Evolutionary conservation across 805 yeast genomes (phyloP).

Genomic region (Metschnikowia borealis): DNA sequence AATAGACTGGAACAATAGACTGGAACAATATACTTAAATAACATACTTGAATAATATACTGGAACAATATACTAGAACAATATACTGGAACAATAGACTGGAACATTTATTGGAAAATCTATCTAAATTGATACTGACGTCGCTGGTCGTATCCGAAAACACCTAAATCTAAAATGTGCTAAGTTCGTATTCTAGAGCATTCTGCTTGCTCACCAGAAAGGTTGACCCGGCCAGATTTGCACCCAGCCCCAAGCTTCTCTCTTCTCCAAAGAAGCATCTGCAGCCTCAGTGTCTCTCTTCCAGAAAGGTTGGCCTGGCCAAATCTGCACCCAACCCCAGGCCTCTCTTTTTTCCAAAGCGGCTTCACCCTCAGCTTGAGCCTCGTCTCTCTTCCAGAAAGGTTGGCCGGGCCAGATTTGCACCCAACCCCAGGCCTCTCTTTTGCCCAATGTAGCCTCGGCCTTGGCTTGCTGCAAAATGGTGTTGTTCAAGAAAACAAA

Average conservation of each 20-base stretch:
- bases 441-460: constrained; percentile 9
- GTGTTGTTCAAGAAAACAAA: constrained; percentile 17
- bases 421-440: constrained; percentile 18
- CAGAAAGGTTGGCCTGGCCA: constrained; percentile 8
- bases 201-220: constrained; percentile 2
- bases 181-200: too few relatives aligned
- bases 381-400: constrained; percentile 13
- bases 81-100: too few relatives aligned
- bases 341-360: background rate
- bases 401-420: constrained; percentile 11
- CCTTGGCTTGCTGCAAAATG: constrained; percentile 14
- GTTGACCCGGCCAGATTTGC: constrained; percentile 9
- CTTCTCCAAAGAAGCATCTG: constrained; percentile 7
- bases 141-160: too few relatives aligned
- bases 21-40: too few relatives aligned
- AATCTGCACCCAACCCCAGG: background rate
- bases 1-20: too few relatives aligned
- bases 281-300: constrained; percentile 14
- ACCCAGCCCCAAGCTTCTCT: constrained; percentile 10
- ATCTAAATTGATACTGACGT: too few relatives aligned
- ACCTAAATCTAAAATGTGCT: too few relatives aligned
- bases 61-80: too few relatives aligned
- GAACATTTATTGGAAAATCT: too few relatives aligned
- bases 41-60: too few relatives aligned
- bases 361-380: constrained; percentile 5